Evolutionary conservation across 441 rosid species (phyloP), one percentile per base, ranked within the genome.

Genomic region (Manihot esculenta): DNA sequence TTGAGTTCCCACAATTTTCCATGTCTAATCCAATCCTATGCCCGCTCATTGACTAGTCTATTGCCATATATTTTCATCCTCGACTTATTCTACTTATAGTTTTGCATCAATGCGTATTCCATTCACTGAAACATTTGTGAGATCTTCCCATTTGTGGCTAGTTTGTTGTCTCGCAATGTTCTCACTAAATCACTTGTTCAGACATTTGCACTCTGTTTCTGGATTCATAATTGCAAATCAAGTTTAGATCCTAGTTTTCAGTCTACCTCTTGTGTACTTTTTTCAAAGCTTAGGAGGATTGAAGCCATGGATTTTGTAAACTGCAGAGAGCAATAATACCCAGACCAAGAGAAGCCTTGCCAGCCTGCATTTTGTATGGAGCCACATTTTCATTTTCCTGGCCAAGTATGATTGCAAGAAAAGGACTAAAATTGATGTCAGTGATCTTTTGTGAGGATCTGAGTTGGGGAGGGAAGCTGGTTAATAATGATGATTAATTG

Each of bases 281-380:
- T n/a, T n/a, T n/a, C n/a, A n/a, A n/a, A n/a, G n/a, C n/a, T n/a
- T n/a, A n/a, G n/a, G n/a, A 30, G 33, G 33, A 30, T 30, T 4
- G 4, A 1, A 30, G 4, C 2, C 33, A 30, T 30, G 41, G 41
- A 35, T n/a, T 35, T 7, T 35, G 41, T 35, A 3, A 4, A 35
- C 3, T 4, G 41, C 7, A 35, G 41, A 35, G 27, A 10, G n/a
- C 12, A 17, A 7, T 8, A 75, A 26, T 0, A n/a, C n/a, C n/a
- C n/a, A n/a, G 79, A 73, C 65, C 86, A 87, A 15, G 75, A 84
- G 35, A 91, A 87, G 24, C 87, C 91, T 5, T 85, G 91, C 78
- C 75, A 20, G 48, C 79, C 70, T 27, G 88, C 84, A 49, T 71
- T 84, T 86, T 87, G 89, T 13, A 85, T 84, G 85, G 88, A 90